phyloP scores from a whole-genome alignment of 2,329 filamentous ascomycete species.

The Pseudocercospora fijiensis region DNA sequence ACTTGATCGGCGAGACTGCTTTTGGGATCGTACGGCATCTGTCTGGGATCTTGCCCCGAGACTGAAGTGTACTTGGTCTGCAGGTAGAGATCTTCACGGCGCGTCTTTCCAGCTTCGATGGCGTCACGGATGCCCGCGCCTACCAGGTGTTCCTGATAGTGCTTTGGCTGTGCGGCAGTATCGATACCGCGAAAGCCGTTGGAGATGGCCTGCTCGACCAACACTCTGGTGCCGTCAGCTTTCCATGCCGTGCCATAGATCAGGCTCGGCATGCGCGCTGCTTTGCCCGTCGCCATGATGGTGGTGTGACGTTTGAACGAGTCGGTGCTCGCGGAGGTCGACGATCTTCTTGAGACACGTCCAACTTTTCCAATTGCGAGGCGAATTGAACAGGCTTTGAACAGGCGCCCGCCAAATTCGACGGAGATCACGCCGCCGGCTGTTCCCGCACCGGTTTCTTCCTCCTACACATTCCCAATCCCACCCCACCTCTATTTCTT shows the following conservation, averaged over 20 bases:
- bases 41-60: conserved; percentile 57
- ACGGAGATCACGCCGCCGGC: conserved; percentile 5
- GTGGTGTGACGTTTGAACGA: conserved; percentile 1
- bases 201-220: conserved; percentile 67
- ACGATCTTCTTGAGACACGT: conserved; percentile 1
- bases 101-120: conserved; percentile 57
- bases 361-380: background rate
- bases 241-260: conserved; percentile 90
- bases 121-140: conserved; percentile 65
- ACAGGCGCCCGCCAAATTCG: background rate
- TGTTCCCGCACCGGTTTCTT: background rate
- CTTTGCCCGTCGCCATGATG: conserved; percentile 19
- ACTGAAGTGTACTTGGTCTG: conserved; percentile 81
- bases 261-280: conserved; percentile 43
- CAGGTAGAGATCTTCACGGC: conserved; percentile 64
- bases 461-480: background rate
- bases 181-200: conserved; percentile 72
- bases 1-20: conserved; percentile 64
- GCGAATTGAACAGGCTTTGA: background rate
- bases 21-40: conserved; percentile 63
- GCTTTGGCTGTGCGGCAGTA: conserved; percentile 70
- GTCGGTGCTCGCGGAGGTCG: conserved; percentile 7
- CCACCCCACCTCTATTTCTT: conserved; percentile 2
- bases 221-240: conserved; percentile 62
- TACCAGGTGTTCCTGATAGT: conserved; percentile 73